These are phyloP conservation scores for Ophiostoma sp. DNA, from an alignment of 2,329 filamentous ascomycete species.

Conservation along the genomic window DNA sequence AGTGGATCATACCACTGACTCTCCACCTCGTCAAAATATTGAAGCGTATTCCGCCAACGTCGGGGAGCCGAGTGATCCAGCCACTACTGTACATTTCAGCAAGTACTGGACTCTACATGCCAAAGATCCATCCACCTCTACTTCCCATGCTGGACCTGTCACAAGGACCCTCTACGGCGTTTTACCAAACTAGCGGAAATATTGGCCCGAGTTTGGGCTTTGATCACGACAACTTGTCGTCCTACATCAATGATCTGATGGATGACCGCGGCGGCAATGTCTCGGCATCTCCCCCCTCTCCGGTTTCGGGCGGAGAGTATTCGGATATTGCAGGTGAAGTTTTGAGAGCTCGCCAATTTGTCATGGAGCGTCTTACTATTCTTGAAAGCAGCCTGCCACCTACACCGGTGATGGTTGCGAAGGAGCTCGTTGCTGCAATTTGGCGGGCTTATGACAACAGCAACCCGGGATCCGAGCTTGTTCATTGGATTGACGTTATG, in stretches of 20 bases:
- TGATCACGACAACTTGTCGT: background rate
- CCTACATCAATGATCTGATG: constrained; percentile 7
- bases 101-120: constrained; percentile 7
- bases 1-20: constrained; percentile 9
- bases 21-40: constrained; percentile 8
- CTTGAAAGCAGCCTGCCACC: constrained; percentile 13
- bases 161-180: background rate
- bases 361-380: constrained; percentile 11
- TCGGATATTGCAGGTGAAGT: constrained; percentile 1
- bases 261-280: background rate
- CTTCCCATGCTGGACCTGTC: background rate
- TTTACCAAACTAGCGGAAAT: background rate
- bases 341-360: constrained; percentile 1
- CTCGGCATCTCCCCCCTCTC: constrained; percentile 10
- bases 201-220: background rate
- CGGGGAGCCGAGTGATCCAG: constrained; percentile 14
- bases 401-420: constrained; percentile 8
- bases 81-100: constrained; percentile 10
- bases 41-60: constrained; percentile 2
- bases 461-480: background rate
- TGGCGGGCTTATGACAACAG: constrained; percentile 8
- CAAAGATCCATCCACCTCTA: background rate
- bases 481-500: constrained; percentile 13
- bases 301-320: constrained; percentile 6
- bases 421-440: background rate